Evolutionary conservation across 2,329 filamentous ascomycete genomes (phyloP), one percentile per base, ranked within the genome.

Genomic region (Botrytis byssoidea): DNA sequence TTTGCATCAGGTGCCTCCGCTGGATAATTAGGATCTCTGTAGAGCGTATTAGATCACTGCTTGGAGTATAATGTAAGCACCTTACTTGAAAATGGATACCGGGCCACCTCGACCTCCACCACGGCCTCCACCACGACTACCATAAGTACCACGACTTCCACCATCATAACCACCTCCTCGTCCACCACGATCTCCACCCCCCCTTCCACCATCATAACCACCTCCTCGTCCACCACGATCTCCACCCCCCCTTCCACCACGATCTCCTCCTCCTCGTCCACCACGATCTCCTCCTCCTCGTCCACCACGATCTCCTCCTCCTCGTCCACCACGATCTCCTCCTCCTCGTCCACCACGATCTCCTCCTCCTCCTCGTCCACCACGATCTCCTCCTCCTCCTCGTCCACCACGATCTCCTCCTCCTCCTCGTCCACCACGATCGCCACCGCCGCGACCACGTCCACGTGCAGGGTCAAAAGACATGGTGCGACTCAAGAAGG

Each of bases 161-260:
- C 80, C 76, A 37, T 80, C 80, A 42, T 51, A 44, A 14, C 69
- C 51, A 29, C 51, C 51, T 8, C 51, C 51, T 18, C 51, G 12
- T 32, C 57, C 69, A 22, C 80, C 77, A 51, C 81, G 77, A 29
- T 79, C 74, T 60, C 79, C 77, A 37, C 80, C 79, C 40, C 81
- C 77, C 66, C 80, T 74, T 40, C 81, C 79, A 61, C 46, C 46
- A 22, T 9, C 8, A 4, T 22, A 7, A 1, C 44, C 44, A 48
- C 44, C 46, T 0, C 46, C 46, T 48, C 46, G 0, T 12, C 46
- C 46, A 51, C 81, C 78, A 68, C 73, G 78, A 72, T 70, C 76
- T 63, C 75, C 42, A 4, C 73, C 70, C 6, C 71, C 70, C 55
- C 72, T 0, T 14, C n/a, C 40, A 18, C 51, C 68, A 63, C 70